Evolutionary conservation across 1,139 yeast species (phyloP).

Genomic region (Meyerozyma athensensis): DNA sequence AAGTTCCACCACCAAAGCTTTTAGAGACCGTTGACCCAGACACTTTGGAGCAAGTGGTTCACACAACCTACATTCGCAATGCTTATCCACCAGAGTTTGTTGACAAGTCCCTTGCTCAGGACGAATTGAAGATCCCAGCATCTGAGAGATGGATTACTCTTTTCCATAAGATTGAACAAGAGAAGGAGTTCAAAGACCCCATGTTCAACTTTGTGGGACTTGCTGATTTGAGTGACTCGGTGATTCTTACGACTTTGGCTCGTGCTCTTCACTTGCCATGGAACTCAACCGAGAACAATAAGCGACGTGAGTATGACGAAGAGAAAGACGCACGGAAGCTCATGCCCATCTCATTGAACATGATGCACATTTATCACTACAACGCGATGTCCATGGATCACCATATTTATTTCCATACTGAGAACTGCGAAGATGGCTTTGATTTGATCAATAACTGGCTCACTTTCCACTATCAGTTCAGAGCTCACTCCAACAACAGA

Average conservation of each 20-base stretch:
- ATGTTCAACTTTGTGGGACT: conserved; percentile 34
- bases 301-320: conserved; percentile 30
- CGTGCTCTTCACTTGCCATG: conserved; percentile 41
- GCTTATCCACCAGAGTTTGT: conserved; percentile 38
- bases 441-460: conserved; percentile 40
- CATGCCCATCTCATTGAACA: conserved; percentile 32
- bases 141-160: conserved; percentile 41
- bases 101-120: conserved; percentile 29
- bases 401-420: conserved; percentile 39
- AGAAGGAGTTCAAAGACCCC: conserved; percentile 26
- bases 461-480: conserved; percentile 34
- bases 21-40: conserved; percentile 28
- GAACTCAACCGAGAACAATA: conserved; percentile 36
- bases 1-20: conserved; percentile 18
- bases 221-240: conserved; percentile 39
- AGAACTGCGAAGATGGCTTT: conserved; percentile 23
- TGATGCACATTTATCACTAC: conserved; percentile 40
- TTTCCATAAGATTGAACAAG: conserved; percentile 18
- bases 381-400: conserved; percentile 48
- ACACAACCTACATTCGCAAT: conserved; percentile 37
- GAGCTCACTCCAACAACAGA: conserved; percentile 31
- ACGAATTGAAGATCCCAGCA: conserved; percentile 27
- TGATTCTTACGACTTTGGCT: conserved; percentile 40
- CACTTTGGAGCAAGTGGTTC: conserved; percentile 26
- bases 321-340: conserved; percentile 29